Evolutionary conservation across 2,329 filamentous ascomycete genomes (phyloP).

Genomic region (Diaporthe sp.): DNA sequence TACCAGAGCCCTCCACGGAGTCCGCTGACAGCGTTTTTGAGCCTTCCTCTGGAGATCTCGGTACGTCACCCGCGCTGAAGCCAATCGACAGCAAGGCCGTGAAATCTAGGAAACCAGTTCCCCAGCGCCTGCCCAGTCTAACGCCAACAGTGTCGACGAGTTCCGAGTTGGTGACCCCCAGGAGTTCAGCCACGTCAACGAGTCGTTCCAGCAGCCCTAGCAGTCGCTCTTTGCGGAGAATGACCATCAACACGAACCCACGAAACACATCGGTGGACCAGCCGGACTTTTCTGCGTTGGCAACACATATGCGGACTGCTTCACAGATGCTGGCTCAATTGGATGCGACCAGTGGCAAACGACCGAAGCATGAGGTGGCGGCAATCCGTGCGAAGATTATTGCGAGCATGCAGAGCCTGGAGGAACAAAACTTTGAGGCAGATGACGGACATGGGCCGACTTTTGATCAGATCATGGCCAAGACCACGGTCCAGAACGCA

Average conservation of each 20-base stretch:
- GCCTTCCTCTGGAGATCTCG: conserved; percentile 83
- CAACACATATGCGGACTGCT: conserved; percentile 89
- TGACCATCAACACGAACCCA: conserved; percentile 68
- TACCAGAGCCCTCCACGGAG: conserved; percentile 61
- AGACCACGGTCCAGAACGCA: conserved; percentile 69
- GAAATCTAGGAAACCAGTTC: conserved; percentile 45
- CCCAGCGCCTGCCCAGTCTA: conserved; percentile 73
- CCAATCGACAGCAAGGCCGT: conserved; percentile 58
- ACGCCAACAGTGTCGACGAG: conserved; percentile 72
- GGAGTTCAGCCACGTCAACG: conserved; percentile 77
- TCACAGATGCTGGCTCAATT: conserved; percentile 90
- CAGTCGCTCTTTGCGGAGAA: conserved; percentile 63
- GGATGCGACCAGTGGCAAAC: conserved; percentile 83
- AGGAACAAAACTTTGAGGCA: conserved; percentile 86
- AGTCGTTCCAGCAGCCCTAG: conserved; percentile 79
- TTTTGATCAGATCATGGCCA: conserved; percentile 87
- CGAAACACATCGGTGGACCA: conserved; percentile 74
- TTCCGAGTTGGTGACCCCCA: conserved; percentile 72
- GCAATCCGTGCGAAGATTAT: conserved; percentile 90
- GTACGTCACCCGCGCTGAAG: conserved; percentile 78
- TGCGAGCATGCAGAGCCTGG: conserved; percentile 88
- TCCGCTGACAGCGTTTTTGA: conserved; percentile 84
- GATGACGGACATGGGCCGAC: conserved; percentile 81
- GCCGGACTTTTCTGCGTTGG: conserved; percentile 84
- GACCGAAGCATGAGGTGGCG: conserved; percentile 84